A percentile compares a stretch with the other conserved stretches of the same genome.
Conservation (phyloP, 257 asterid species). For the Coffea canephora region DNA sequence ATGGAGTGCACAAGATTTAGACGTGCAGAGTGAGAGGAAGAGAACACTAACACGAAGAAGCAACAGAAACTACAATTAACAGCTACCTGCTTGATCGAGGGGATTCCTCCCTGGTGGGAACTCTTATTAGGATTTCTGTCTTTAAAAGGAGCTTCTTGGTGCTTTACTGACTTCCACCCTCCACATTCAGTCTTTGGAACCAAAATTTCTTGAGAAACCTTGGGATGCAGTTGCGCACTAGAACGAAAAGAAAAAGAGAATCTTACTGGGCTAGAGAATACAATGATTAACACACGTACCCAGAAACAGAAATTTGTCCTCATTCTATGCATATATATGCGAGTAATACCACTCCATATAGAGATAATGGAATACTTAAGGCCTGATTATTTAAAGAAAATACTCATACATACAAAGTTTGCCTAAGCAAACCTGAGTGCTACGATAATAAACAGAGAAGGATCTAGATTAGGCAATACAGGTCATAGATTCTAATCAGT, state of each 20-base stretch:
- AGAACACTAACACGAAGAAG: conserved; percentile 16
- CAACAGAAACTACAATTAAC: background rate
- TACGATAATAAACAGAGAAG: background rate
- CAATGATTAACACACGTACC: background rate
- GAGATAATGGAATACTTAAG: background rate
- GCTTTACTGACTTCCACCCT: conserved; percentile 76
- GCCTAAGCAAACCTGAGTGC: background rate
- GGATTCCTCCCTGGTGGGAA: conserved; percentile 35
- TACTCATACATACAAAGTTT: background rate
- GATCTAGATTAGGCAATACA: background rate
- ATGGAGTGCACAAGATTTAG: background rate
- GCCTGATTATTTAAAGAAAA: background rate
- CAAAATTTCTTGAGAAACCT: conserved; percentile 32
- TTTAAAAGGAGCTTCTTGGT: conserved; percentile 33
- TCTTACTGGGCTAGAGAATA: background rate
- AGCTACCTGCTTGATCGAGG: conserved; percentile 47
- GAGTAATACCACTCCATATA: background rate
- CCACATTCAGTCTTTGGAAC: conserved; percentile 47
- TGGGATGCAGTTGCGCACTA: conserved; percentile 33
- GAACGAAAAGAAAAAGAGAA: conserved; percentile 15
- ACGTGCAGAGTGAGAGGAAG: background rate
- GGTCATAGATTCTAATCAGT: background rate
- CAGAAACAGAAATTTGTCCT: background rate
- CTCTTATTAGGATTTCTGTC: conserved; percentile 28
- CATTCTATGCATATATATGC: background rate